Conservation (phyloP, 371 early-diverging fungal genomes). For the Batkoa obscura region DNA sequence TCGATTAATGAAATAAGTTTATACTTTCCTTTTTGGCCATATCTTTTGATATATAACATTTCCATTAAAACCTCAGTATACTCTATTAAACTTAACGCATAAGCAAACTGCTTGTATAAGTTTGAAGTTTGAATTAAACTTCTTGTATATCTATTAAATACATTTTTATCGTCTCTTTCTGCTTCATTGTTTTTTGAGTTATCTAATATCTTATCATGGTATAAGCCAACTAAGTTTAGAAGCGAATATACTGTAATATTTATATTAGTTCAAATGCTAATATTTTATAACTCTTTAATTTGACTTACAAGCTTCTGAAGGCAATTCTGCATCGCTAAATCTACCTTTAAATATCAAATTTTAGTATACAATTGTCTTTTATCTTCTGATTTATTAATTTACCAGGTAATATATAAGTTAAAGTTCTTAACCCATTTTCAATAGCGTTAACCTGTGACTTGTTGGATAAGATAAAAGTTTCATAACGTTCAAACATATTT, state of each 20-base stretch:
- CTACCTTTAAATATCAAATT: slow-evolving; percentile 37
- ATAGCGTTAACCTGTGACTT: slow-evolving; percentile 73
- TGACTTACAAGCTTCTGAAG: slow-evolving; percentile 66
- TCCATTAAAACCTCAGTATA: slow-evolving; percentile 66
- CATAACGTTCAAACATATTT: slow-evolving; percentile 44
- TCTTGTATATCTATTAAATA: slow-evolving; percentile 67
- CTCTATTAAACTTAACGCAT: slow-evolving; percentile 45
- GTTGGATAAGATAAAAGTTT: slow-evolving; percentile 61
- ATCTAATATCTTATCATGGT: slow-evolving; percentile 68
- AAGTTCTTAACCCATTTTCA: slow-evolving; percentile 64
- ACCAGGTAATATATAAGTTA: slow-evolving; percentile 87
- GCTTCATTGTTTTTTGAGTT: slow-evolving; percentile 17
- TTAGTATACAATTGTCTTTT: neutral
- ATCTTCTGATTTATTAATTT: slow-evolving; percentile 2
- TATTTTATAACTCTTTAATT: no score
- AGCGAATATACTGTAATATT: slow-evolving; percentile 45
- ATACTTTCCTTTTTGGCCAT: slow-evolving; percentile 43
- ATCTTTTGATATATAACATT: slow-evolving; percentile 56
- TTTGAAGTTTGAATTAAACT: slow-evolving; percentile 26
- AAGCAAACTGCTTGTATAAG: slow-evolving; percentile 32
- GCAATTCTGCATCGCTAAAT: slow-evolving; percentile 81
- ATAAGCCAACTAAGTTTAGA: slow-evolving; percentile 59
- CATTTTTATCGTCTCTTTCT: no score
- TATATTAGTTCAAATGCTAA: neutral
- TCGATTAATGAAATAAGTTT: slow-evolving; percentile 45